Percentiles rank a stretch among this genome's conserved stretches.
phyloP scores from a whole-genome alignment of 495 filamentous ascomycete genomes.

The Entonaema liquescens region DNA sequence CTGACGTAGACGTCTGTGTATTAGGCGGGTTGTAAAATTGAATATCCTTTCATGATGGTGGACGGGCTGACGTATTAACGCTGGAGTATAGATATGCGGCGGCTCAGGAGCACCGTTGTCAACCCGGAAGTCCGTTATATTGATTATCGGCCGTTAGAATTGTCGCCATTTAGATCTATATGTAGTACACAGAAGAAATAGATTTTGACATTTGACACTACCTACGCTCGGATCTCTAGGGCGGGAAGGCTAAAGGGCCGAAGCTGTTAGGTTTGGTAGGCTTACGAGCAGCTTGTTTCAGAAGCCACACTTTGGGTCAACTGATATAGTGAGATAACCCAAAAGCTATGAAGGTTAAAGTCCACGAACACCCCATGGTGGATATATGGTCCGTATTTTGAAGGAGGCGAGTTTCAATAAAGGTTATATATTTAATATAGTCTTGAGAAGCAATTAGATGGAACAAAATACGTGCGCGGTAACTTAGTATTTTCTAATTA shows the following conservation, averaged over 20 bases:
- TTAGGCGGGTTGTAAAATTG: not conserved
- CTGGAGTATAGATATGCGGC: conserved; percentile 12
- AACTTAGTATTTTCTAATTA: too few species aligned
- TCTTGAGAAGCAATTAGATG: too few species aligned
- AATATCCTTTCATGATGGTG: not conserved
- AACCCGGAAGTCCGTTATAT: conserved; percentile 31
- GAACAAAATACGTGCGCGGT: too few species aligned
- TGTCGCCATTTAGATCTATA: not conserved
- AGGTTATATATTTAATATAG: not conserved
- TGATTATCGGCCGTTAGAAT: conserved; percentile 11
- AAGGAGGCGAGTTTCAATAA: not conserved
- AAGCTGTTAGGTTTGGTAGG: conserved; percentile 9
- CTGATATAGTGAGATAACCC: conserved; percentile 7
- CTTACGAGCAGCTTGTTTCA: conserved; percentile 23
- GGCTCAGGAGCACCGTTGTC: conserved; percentile 11
- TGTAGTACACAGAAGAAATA: conserved; percentile 5
- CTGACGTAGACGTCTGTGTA: conserved; percentile 3
- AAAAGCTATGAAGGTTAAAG: not conserved
- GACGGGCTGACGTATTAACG: conserved; percentile 22
- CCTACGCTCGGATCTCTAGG: conserved; percentile 1
- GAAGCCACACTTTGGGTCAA: conserved; percentile 7
- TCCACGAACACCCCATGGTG: not conserved
- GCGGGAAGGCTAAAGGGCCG: conserved; percentile 7
- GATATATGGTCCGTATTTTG: not conserved
- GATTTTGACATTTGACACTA: not conserved